Base-by-base conservation (phyloP, 495 filamentous ascomycete genomes). In the Penicillium roqueforti region DNA sequence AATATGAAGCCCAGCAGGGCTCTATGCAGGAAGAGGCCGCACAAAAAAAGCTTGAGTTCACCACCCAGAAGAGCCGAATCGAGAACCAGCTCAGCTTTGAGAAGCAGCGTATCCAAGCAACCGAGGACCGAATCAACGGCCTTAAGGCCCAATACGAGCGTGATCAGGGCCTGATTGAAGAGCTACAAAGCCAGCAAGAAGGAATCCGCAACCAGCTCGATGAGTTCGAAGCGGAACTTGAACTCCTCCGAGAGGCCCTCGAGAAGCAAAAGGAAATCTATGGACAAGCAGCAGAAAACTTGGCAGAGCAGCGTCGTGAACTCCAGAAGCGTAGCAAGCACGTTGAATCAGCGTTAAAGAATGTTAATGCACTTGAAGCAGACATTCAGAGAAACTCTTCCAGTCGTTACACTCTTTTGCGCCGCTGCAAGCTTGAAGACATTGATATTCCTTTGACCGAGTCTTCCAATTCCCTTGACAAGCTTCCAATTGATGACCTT, bases 1-100 rank as follows among this genome's bases (percentile, higher is more conserved):
- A 87, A 32, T 99, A 97, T 62, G 90, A 97, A 68, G 86, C 85
- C 6, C 91, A 95, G 53, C 93, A 97, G 67, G 93, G 93, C 31
- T 89, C 85, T 13, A 66, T 92, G 44, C 91, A 97, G 61, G 87
- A 95, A 68, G 91, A 97, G 61, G 86, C 84, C 36, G 83, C 86
- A 3, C 84, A 91, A 68, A 93, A 91, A 72, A 89, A 87, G 51
- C 82, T 89, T 20, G 86, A 90, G 54, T 97, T 95, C 60, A 86
- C 82, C 23, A 83, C 84, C 13, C 93, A 97, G 66, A 92, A 85
- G 70, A 86, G 84, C 55, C 82, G 81, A 43, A 79, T 99, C 32
- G 79, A 92, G 62, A 91, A 84, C 63, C 85, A 86, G 57, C 74
- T 96, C 39, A 83, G 74, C 49, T 96, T 91, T 68, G 89, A 95